Evolutionary conservation across 768 basidiomycete species (phyloP), one percentile per base, ranked within the genome.

Genomic region (Podaxis sp.): DNA sequence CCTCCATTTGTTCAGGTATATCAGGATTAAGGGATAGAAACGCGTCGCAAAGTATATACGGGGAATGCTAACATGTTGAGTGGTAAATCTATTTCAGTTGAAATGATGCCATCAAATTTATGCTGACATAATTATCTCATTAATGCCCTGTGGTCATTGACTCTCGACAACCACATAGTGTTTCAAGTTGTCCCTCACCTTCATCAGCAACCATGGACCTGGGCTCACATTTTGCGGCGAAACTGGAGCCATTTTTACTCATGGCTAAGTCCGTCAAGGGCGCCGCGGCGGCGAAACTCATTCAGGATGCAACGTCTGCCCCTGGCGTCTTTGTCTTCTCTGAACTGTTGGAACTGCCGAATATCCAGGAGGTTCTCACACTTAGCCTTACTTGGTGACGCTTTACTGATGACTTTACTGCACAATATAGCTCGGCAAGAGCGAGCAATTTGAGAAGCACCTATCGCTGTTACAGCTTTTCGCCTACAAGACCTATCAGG

Each of bases 201-300:
- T 48, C 32, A 57, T 46, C 66, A 62, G 13, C 18, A 54, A 60
- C 59, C 56, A 60, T 89, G 86, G 87, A 90, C 64, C 71, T 87
- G 5, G 85, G 84, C 60, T 74, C 81, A 27, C 84, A 85, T 68
- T 85, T 85, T 57, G 71, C 83, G 4, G 77, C 85, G 14, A 91
- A 89, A 66, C 80, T 94, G 10, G 95, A 98, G 74, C 93, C 94
- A 0, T 97, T 90, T 73, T 72, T 97, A 46, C 83, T 98, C 62
- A 93, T 98, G 76, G 93, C 89, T 3, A 95, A 95, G 71, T 91
- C 91, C 0, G 84, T 91, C 9, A 95, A 93, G 69, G 96, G 96
- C 1, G 93, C 93, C 0, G 93, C 91, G 0, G 94, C 95, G 0
- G 95, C 93, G 5, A 95, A 95, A 70, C 83, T 95, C 58, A 76